phyloP scores from a whole-genome alignment of 2,329 filamentous ascomycete genomes.

The Fusarium domesticum region DNA sequence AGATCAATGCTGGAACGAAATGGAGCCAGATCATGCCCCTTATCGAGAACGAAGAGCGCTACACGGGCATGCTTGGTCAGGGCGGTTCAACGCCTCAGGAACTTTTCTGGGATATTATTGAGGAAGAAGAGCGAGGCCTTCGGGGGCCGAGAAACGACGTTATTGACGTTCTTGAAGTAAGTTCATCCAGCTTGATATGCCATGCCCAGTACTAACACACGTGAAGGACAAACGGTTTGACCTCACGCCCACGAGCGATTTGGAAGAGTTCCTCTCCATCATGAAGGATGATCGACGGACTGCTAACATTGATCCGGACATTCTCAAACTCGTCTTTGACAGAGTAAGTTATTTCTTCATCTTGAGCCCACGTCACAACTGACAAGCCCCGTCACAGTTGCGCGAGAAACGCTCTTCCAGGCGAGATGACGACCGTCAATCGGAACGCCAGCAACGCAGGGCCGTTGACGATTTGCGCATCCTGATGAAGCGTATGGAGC shows the following conservation, averaged over 20 bases:
- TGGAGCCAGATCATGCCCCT: slow-evolving; percentile 79
- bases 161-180: slow-evolving; percentile 82
- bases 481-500: slow-evolving; percentile 85
- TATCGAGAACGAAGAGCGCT: slow-evolving; percentile 78
- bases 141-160: slow-evolving; percentile 79
- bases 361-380: neutral
- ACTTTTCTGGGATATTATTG: slow-evolving; percentile 92
- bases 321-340: slow-evolving; percentile 77
- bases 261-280: slow-evolving; percentile 81
- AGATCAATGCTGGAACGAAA: slow-evolving; percentile 85
- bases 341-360: slow-evolving; percentile 50
- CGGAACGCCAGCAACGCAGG: slow-evolving; percentile 81
- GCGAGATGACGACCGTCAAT: slow-evolving; percentile 78
- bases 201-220: slow-evolving; percentile 12
- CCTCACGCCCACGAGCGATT: slow-evolving; percentile 78
- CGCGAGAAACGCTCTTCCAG: slow-evolving; percentile 80
- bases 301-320: slow-evolving; percentile 79
- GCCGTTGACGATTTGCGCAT: slow-evolving; percentile 81
- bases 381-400: slow-evolving; percentile 48
- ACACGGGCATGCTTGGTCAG: slow-evolving; percentile 78
- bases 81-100: slow-evolving; percentile 82
- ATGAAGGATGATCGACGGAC: slow-evolving; percentile 86
- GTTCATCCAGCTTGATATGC: slow-evolving; percentile 31
- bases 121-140: slow-evolving; percentile 88
- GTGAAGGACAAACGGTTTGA: slow-evolving; percentile 84